phyloP scores from a whole-genome alignment of 2,329 filamentous ascomycete genomes.

The Diatrype stigma region DNA sequence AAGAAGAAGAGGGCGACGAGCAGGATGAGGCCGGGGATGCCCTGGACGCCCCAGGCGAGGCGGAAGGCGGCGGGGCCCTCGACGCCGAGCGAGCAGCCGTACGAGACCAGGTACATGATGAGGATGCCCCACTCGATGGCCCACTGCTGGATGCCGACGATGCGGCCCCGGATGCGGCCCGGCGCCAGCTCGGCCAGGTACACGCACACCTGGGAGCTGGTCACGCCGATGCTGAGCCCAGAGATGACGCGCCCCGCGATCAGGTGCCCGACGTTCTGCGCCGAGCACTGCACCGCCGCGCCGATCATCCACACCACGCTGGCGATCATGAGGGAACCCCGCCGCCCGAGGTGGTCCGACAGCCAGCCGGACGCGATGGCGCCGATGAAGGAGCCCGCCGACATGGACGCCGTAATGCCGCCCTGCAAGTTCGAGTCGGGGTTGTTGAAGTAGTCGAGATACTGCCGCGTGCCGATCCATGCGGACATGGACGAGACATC shows the following conservation, averaged over 20 bases:
- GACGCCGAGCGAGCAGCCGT: conserved; percentile 57
- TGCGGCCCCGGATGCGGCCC: conserved; percentile 50
- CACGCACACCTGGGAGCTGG: conserved; percentile 60
- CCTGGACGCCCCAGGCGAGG: conserved; percentile 57
- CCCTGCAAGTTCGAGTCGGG: conserved; percentile 42
- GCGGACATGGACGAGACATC: conserved; percentile 34
- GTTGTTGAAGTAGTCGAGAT: conserved; percentile 45
- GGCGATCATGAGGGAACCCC: conserved; percentile 35
- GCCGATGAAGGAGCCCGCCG: conserved; percentile 44
- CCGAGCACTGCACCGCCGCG: conserved; percentile 51
- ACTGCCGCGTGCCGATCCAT: conserved; percentile 45
- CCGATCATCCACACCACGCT: conserved; percentile 48
- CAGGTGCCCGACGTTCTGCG: conserved; percentile 51
- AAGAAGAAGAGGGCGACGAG: conserved; percentile 52
- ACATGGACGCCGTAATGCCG: conserved; percentile 45
- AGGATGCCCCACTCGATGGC: conserved; percentile 63
- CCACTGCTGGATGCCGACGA: conserved; percentile 69
- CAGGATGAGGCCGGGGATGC: conserved; percentile 33
- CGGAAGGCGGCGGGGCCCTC: conserved; percentile 52
- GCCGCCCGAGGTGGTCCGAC: conserved; percentile 41
- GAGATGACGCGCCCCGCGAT: conserved; percentile 53
- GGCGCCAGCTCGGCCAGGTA: conserved; percentile 64
- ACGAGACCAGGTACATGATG: conserved; percentile 63
- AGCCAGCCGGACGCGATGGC: conserved; percentile 40
- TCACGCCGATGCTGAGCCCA: conserved; percentile 59